Evolutionary conservation across 805 yeast genomes (phyloP).

Genomic region (Monosporozyma unispora): DNA sequence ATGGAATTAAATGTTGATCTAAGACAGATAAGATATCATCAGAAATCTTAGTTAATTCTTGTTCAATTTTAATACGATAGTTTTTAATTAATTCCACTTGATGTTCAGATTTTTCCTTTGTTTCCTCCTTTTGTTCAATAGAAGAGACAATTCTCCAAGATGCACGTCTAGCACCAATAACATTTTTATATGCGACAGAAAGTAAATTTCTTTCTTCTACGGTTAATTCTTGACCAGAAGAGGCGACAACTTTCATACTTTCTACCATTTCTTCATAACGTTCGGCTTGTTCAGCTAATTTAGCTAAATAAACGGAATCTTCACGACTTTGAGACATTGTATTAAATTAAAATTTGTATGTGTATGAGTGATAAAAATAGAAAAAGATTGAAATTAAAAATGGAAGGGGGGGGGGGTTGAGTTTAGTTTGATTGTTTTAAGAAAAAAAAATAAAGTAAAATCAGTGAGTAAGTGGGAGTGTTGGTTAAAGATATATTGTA

Average conservation of each 20-base stretch:
- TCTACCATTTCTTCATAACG: conserved; percentile 98
- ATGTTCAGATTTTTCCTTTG: conserved; percentile 72
- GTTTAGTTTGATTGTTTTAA: background rate
- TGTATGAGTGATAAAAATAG: too few species aligned
- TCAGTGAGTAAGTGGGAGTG: background rate
- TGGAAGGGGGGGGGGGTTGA: background rate
- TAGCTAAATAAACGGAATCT: conserved; percentile 94
- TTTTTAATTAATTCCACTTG: conserved; percentile 85
- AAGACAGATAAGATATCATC: conserved; percentile 83
- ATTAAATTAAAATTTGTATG: background rate
- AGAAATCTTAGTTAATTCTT: conserved; percentile 82
- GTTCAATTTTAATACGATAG: conserved; percentile 86
- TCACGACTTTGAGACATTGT: conserved; percentile 80
- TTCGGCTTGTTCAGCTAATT: conserved; percentile 96
- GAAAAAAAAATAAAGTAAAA: too few species aligned
- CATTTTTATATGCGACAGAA: conserved; percentile 94
- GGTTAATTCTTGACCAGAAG: conserved; percentile 84
- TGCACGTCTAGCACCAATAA: conserved; percentile 96
- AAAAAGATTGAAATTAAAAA: too few species aligned
- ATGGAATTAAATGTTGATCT: conserved; percentile 77
- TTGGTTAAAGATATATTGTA: background rate
- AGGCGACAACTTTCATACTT: conserved; percentile 93
- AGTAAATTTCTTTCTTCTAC: conserved; percentile 94
- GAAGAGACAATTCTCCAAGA: conserved; percentile 97
- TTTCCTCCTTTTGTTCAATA: conserved; percentile 93